Percentiles rank a stretch among this genome's conserved stretches.
These are phyloP conservation scores for Pulicaria dysenterica DNA, from an alignment of 129 eudicot species.

Conservation along the genomic window DNA sequence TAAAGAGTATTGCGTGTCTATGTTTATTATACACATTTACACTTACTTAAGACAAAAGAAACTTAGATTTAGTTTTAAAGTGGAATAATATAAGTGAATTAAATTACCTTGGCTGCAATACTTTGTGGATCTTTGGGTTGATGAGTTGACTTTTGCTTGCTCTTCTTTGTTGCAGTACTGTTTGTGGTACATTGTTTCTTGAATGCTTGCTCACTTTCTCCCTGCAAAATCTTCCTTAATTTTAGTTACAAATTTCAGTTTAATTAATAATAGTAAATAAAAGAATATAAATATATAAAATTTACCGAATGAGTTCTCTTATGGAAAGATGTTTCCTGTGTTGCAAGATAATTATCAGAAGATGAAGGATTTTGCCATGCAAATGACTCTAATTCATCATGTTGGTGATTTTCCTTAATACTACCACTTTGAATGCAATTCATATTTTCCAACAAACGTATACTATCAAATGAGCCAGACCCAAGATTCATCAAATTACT, in stretches of 20 bases:
- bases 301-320: constrained; percentile 69
- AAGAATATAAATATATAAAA: neutral
- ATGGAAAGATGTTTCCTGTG: constrained; percentile 51
- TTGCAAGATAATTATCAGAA: constrained; percentile 27
- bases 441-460: constrained; percentile 42
- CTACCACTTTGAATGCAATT: constrained; percentile 40
- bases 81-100: neutral
- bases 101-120: constrained; percentile 86
- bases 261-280: neutral
- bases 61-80: neutral
- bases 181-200: constrained; percentile 76
- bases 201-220: constrained; percentile 57
- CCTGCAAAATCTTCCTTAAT: constrained; percentile 43
- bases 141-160: constrained; percentile 56
- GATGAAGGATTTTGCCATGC: constrained; percentile 61
- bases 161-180: constrained; percentile 49
- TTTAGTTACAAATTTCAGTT: neutral
- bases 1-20: neutral
- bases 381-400: constrained; percentile 45
- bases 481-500: constrained; percentile 33
- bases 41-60: neutral
- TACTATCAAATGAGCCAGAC: constrained; percentile 37
- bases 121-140: constrained; percentile 92
- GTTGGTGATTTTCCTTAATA: constrained; percentile 27
- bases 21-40: neutral